phyloP scores from a whole-genome alignment of 495 filamentous ascomycete genomes.

The Penicillium psychrofluorescens region DNA sequence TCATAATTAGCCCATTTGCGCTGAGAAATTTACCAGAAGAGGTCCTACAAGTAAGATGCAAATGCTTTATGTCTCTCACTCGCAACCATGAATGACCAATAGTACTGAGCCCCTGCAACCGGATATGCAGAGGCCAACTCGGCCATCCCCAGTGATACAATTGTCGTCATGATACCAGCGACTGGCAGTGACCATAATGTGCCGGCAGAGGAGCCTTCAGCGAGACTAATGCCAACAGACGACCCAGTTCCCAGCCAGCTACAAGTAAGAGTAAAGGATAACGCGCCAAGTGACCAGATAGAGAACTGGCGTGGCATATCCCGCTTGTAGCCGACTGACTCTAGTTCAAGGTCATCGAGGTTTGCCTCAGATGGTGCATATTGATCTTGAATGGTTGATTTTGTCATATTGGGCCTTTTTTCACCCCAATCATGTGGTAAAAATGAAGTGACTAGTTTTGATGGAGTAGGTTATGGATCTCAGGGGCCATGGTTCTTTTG shows the following conservation, averaged over 20 bases:
- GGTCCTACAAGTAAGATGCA: slow-evolving; percentile 5
- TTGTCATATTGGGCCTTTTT: no score
- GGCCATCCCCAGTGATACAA: slow-evolving; percentile 3
- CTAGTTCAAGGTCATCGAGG: slow-evolving; percentile 2
- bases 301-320: slow-evolving; percentile 8
- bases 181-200: slow-evolving; percentile 5
- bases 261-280: slow-evolving; percentile 6
- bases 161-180: slow-evolving; percentile 1
- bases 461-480: no score
- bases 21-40: no score
- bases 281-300: neutral
- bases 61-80: slow-evolving; percentile 1
- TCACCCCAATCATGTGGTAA: no score
- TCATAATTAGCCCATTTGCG: neutral
- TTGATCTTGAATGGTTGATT: no score
- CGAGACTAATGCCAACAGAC: slow-evolving; percentile 2
- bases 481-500: no score
- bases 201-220: slow-evolving; percentile 1
- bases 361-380: no score
- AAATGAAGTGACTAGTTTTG: no score
- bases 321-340: slow-evolving; percentile 2
- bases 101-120: slow-evolving; percentile 8
- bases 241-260: slow-evolving; percentile 7
- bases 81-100: slow-evolving; percentile 4
- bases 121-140: slow-evolving; percentile 7